Base-by-base conservation (phyloP, 805 yeast genomes). In the Danielia oregonensis region DNA sequence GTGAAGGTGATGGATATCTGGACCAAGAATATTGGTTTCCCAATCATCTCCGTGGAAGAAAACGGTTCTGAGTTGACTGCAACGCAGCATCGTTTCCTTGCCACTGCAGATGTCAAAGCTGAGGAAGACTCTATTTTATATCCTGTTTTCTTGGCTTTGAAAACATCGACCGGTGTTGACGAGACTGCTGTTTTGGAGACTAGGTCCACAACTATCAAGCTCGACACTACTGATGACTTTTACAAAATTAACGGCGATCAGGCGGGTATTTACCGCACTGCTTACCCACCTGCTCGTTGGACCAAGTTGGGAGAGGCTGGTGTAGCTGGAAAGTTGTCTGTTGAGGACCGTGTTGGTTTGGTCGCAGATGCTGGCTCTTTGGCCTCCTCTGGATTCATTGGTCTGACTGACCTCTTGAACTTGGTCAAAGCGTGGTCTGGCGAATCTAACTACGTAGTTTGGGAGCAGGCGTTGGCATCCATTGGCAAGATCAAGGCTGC, bases 1-100 rank as follows among this genome's bases (percentile, higher is more conserved):
- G 76, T 74, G 36, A 60, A 65, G 38, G 83, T 81, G 26, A 85
- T 85, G 93, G 78, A 78, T 51, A 74, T 77, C 40, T 85, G 95
- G 94, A 84, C 88, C 38, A 77, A 78, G 50, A 76, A 81, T 52
- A 75, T 82, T 40, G 94, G 94, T 6, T 85, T 70, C 67, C 94
- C 94, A 17, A 77, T 85, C 11, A 64, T 86, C 32, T 63, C 74
- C 22, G 89, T 84, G 24, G 68, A 72, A 32, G 65, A 68, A 32
- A 50, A 46, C 11, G 68, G 68, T 15, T 62, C 69, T 32, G 65
- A 69, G 32, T 59, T 83, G 35, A 69, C 68, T 14, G 67, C 85
- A 32, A 73, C 78, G 35, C 95, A 85, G 62, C 71, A 81, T 61
- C 76, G 95, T 53, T 85, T 75, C 65, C 72, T 85, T 44, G 72